Evolutionary conservation across 208 protist genomes (phyloP).

Genomic region (Trichomonas vaginalis): DNA sequence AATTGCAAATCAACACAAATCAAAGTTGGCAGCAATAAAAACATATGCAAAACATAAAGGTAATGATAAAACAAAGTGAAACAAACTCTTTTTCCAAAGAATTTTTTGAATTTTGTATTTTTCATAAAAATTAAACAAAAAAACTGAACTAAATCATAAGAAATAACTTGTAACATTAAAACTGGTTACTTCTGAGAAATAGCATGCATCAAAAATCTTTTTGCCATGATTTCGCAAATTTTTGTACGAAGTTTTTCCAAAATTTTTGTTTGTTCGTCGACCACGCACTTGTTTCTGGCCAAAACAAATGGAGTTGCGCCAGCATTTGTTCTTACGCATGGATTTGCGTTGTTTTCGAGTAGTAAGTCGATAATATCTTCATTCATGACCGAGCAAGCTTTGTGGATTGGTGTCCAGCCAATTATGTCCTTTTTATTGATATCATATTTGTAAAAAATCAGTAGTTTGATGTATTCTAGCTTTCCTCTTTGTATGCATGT

Average conservation of each 20-base stretch:
- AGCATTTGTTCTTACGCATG: background rate
- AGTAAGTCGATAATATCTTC: background rate
- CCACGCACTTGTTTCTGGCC: background rate
- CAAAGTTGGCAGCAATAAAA: too few relatives aligned
- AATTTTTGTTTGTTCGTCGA: background rate
- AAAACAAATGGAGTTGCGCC: background rate
- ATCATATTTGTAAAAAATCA: background rate
- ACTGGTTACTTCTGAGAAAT: too few relatives aligned
- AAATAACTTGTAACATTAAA: too few relatives aligned
- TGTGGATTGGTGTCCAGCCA: background rate
- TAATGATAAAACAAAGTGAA: too few relatives aligned
- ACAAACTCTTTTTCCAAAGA: too few relatives aligned
- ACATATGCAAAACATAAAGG: too few relatives aligned
- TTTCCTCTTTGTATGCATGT: background rate
- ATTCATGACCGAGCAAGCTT: background rate
- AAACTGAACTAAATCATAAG: too few relatives aligned
- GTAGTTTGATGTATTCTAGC: background rate
- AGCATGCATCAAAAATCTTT: too few relatives aligned
- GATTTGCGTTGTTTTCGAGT: background rate
- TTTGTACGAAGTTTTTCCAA: background rate
- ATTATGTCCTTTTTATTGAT: background rate
- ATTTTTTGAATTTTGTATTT: too few relatives aligned
- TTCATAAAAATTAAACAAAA: too few relatives aligned
- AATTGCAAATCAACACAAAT: too few relatives aligned
- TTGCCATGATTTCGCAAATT: too few relatives aligned